These are phyloP conservation scores for Rhodamnia argentea DNA, from an alignment of 345 rosid genomes.

Conservation along the genomic window DNA sequence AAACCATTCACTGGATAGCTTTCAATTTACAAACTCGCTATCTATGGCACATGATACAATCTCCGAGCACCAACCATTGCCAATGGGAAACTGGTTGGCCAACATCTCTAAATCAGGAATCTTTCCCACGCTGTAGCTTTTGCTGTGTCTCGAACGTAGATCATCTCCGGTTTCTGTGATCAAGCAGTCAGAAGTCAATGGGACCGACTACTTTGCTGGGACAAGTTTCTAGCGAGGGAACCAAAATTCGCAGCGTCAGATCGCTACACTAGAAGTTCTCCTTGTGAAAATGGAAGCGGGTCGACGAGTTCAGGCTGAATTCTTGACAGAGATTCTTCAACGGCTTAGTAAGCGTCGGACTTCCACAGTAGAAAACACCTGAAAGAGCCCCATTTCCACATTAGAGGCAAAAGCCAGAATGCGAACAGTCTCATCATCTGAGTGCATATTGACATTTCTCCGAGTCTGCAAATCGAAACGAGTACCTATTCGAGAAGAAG, in stretches of 20 bases:
- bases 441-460: background rate
- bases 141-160: background rate
- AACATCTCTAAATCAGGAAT: background rate
- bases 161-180: background rate
- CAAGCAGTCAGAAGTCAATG: background rate
- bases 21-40: background rate
- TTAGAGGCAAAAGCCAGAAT: background rate
- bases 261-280: slow-evolving; percentile 51
- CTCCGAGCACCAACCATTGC: background rate
- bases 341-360: slow-evolving; percentile 59
- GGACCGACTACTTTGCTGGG: background rate
- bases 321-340: slow-evolving; percentile 65
- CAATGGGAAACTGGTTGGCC: background rate
- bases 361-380: slow-evolving; percentile 98
- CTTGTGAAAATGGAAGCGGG: slow-evolving; percentile 86
- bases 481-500: slow-evolving; percentile 60
- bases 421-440: background rate
- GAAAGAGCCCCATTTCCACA: slow-evolving; percentile 3
- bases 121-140: background rate
- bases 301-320: slow-evolving; percentile 62
- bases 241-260: background rate
- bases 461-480: background rate
- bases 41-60: background rate
- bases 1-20: background rate
- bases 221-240: background rate